These are phyloP conservation scores for Spathaspora sp. DNA, from an alignment of 1,139 yeast genomes.

Conservation along the genomic window DNA sequence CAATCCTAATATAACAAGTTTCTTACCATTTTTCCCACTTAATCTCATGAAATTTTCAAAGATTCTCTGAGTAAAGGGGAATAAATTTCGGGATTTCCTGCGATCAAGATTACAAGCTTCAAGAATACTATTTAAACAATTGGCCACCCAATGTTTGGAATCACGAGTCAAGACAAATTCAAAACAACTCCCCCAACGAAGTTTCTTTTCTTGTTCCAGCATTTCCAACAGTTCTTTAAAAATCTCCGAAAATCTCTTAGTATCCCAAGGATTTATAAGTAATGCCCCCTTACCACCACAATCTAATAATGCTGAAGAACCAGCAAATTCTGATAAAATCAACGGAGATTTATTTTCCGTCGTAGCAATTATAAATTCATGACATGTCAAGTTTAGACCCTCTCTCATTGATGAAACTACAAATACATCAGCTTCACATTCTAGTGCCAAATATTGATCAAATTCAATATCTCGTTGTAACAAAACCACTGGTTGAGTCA, in stretches of 20 bases:
- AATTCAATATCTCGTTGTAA: slow-evolving; percentile 87
- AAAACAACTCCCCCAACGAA: slow-evolving; percentile 63
- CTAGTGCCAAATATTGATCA: slow-evolving; percentile 83
- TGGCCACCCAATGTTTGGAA: slow-evolving; percentile 70
- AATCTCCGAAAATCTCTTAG: slow-evolving; percentile 58
- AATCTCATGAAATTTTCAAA: slow-evolving; percentile 38
- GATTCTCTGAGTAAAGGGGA: slow-evolving; percentile 26
- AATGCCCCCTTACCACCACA: slow-evolving; percentile 62
- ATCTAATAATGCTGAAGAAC: slow-evolving; percentile 75
- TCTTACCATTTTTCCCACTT: slow-evolving; percentile 35
- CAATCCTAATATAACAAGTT: slow-evolving; percentile 56
- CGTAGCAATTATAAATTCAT: slow-evolving; percentile 85
- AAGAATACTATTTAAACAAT: slow-evolving; percentile 55
- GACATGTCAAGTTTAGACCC: slow-evolving; percentile 95
- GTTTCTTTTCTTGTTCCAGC: slow-evolving; percentile 53
- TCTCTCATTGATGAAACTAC: slow-evolving; percentile 91
- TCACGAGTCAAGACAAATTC: slow-evolving; percentile 64
- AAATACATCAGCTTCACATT: slow-evolving; percentile 83
- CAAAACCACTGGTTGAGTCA: slow-evolving; percentile 82
- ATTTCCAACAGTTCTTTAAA: slow-evolving; percentile 65
- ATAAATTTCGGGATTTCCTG: slow-evolving; percentile 24
- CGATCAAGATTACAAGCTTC: slow-evolving; percentile 64
- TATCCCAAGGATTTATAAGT: slow-evolving; percentile 90
- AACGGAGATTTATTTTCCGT: slow-evolving; percentile 74
- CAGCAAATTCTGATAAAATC: slow-evolving; percentile 88